Evolutionary conservation across 257 asterid species (phyloP).

Genomic region (Perilla frutescens): DNA sequence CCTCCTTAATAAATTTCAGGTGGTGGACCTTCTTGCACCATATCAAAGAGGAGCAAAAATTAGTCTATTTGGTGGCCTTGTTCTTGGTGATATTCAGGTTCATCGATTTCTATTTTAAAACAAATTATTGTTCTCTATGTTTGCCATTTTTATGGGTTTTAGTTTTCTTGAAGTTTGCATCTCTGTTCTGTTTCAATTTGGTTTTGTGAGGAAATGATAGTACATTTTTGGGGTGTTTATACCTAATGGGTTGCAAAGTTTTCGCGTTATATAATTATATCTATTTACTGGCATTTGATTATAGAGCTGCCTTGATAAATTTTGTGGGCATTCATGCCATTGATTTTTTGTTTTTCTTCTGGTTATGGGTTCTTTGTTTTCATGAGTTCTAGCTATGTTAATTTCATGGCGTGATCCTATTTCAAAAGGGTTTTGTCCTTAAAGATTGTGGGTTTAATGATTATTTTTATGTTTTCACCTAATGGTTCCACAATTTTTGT

Average conservation of each 20-base stretch:
- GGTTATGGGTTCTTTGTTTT: slow-evolving; percentile 10
- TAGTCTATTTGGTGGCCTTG: no score
- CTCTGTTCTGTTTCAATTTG: neutral
- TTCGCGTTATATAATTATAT: no score
- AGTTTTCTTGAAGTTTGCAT: slow-evolving; percentile 9
- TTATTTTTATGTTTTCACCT: neutral
- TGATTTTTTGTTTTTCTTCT: neutral
- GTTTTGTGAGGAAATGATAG: neutral
- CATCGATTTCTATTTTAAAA: neutral
- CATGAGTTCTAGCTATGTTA: slow-evolving; percentile 15
- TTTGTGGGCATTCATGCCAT: slow-evolving; percentile 3
- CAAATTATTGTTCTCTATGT: neutral
- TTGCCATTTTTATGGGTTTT: slow-evolving; percentile 31
- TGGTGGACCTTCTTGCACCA: no score
- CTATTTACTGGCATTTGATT: no score
- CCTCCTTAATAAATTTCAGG: no score
- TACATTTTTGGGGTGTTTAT: no score
- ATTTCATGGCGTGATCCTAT: neutral
- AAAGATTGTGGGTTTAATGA: neutral
- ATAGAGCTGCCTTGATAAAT: neutral
- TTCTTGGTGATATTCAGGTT: slow-evolving; percentile 97
- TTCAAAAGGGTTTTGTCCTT: neutral
- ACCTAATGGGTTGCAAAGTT: no score
- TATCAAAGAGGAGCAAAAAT: no score
- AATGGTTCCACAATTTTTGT: neutral